These are phyloP conservation scores for Hemisphaericaspora xylofermentans DNA, from an alignment of 1,139 yeast genomes.

Conservation along the genomic window DNA sequence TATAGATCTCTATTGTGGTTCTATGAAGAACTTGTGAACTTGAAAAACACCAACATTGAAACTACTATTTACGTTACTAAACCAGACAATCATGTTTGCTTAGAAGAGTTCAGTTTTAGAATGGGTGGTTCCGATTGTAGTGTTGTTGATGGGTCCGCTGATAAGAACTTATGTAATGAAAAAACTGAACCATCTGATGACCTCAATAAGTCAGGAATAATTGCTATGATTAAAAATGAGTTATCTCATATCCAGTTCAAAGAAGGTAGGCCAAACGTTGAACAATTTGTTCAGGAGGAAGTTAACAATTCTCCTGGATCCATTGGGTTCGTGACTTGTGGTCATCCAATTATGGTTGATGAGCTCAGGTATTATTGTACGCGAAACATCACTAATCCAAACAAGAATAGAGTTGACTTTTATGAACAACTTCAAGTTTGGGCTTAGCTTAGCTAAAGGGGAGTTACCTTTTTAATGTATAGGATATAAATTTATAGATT, in stretches of 20 bases:
- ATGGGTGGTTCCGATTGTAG: background rate
- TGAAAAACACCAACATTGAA: conserved; percentile 23
- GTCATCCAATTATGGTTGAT: conserved; percentile 51
- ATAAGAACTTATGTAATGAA: background rate
- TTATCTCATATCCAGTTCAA: conserved; percentile 26
- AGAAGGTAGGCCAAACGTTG: conserved; percentile 36
- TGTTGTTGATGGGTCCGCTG: background rate
- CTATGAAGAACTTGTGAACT: conserved; percentile 26
- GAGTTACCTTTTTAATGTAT: too few species aligned
- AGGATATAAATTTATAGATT: too few species aligned
- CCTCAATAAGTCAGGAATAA: background rate
- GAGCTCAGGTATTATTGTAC: conserved; percentile 37
- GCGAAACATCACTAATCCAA: conserved; percentile 22
- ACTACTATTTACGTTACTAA: conserved; percentile 32
- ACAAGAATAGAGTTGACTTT: conserved; percentile 41
- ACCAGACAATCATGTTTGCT: conserved; percentile 17
- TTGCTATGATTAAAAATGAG: background rate
- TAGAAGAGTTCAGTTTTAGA: background rate
- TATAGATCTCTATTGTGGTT: conserved; percentile 32
- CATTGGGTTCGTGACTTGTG: conserved; percentile 47
- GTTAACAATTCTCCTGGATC: conserved; percentile 36
- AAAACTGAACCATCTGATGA: background rate
- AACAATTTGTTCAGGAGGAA: conserved; percentile 24
- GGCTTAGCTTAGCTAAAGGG: too few species aligned
- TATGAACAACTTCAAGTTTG: conserved; percentile 46